Base-by-base conservation (phyloP, 208 protist species). In the Balamuthia mandrillaris region DNA sequence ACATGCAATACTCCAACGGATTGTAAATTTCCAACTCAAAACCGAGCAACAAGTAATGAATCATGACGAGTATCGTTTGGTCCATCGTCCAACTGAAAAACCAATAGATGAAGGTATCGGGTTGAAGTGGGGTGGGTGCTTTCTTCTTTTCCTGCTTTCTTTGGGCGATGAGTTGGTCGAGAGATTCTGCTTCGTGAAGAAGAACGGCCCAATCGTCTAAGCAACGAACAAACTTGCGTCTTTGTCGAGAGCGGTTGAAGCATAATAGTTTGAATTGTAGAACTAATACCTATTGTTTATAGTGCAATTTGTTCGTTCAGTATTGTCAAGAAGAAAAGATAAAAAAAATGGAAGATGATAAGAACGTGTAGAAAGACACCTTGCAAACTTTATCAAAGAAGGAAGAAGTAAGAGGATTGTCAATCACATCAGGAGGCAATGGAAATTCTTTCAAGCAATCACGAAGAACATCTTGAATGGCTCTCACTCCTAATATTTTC, bases 401-500 rank as follows among this genome's bases (percentile, higher is more conserved):
- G 7, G 37, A 24, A n/a, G 39, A 21, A 18, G 41, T 42, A 24
- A 74, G 9, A 3, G 65, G 10, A 49, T 74, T 37, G 27, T 74
- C 65, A 24, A 49, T 42, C 0, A 74, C 65, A 39, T 27, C 65
- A 2, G 35, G 0, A 24, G 65, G 65, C 3, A 74, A 21, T 7
- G 65, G 65, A 27, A 74, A 74, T 51, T 52, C 65, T 31, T 74
- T 74, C 65, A 74, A 52, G 16, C 65, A 52, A 37, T 74, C 65
- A 2, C 65, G 65, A 33, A 74, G 45, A 27, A 49, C 65, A 31
- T 74, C 65, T 7, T 24, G 37, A 18, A 74, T 74, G 33, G 45
- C 65, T 0, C 65, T 4, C 39, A 39, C 41, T 21, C 65, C 65
- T 24, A 74, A 16, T 21, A 74, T 35, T 29, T 74, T 74, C 27